Percentiles rank a stretch among this genome's conserved stretches.
phyloP scores from a whole-genome alignment of 73 alveolate species.

The Tetrahymena malaccensis region DNA sequence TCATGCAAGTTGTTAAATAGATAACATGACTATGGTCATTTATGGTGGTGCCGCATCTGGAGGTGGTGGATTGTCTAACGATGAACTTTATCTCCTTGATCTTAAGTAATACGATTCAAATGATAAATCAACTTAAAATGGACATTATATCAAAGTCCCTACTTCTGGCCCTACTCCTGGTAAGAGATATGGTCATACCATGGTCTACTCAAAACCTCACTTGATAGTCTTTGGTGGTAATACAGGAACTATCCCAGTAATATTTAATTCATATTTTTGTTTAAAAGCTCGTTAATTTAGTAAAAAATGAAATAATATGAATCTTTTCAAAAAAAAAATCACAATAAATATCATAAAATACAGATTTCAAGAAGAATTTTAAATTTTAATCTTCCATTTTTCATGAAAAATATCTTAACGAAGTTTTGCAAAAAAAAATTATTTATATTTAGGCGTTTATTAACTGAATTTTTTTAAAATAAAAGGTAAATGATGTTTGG shows the following conservation, averaged over 20 bases:
- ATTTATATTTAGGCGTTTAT: background rate
- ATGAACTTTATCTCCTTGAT: slow-evolving; percentile 45
- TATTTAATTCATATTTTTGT: background rate
- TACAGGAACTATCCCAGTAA: slow-evolving; percentile 23
- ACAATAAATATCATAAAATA: no score
- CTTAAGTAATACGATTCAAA: slow-evolving; percentile 26
- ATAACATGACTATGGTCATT: slow-evolving; percentile 29
- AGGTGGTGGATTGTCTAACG: slow-evolving; percentile 44
- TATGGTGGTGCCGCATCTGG: slow-evolving; percentile 48
- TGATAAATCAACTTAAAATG: slow-evolving; percentile 1
- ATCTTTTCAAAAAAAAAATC: no score
- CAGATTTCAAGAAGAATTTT: background rate
- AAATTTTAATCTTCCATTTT: background rate
- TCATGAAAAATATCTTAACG: background rate
- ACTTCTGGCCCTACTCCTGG: slow-evolving; percentile 49
- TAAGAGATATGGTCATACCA: slow-evolving; percentile 48
- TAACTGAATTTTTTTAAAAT: background rate
- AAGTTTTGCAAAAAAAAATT: background rate
- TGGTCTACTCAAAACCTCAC: slow-evolving; percentile 42
- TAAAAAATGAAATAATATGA: no score
- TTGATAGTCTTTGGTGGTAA: slow-evolving; percentile 50
- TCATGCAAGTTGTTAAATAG: slow-evolving; percentile 46
- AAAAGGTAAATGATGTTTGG: slow-evolving; percentile 83
- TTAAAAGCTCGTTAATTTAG: background rate
- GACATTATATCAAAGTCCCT: slow-evolving; percentile 24